Evolutionary conservation across 1,284 basidiomycete genomes (phyloP).

Genomic region (Microbotryum intermedium): DNA sequence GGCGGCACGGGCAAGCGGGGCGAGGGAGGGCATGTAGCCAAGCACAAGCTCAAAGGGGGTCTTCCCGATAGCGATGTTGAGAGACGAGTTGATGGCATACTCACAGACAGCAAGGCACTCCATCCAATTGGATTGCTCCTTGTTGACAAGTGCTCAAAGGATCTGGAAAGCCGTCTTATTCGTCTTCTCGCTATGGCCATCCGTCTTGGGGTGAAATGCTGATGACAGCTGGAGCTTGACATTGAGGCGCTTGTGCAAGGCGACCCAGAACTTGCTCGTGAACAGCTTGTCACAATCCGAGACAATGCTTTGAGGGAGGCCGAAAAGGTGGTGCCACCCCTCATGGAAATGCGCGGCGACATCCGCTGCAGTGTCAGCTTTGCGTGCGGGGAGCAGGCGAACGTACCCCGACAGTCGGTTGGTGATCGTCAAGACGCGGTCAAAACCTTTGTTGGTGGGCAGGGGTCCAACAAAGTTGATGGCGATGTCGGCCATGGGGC

Average conservation of each 20-base stretch:
- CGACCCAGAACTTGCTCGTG: constrained; percentile 31
- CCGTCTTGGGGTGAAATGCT: constrained; percentile 45
- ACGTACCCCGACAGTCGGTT: constrained; percentile 40
- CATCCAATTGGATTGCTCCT: constrained; percentile 20
- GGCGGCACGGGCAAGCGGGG: constrained; percentile 17
- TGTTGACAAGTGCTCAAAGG: neutral
- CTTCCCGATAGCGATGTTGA: constrained; percentile 20
- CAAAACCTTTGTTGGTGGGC: constrained; percentile 38
- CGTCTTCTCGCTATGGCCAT: constrained; percentile 27
- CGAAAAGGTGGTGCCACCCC: constrained; percentile 40
- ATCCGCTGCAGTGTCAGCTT: constrained; percentile 11
- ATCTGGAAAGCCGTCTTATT: constrained; percentile 14
- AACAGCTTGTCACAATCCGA: constrained; percentile 33
- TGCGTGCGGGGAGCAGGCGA: constrained; percentile 37
- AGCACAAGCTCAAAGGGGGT: constrained; percentile 18
- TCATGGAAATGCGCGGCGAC: constrained; percentile 33
- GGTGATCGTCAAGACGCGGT: constrained; percentile 42
- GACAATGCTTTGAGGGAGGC: constrained; percentile 34
- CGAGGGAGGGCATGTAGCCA: constrained; percentile 31
- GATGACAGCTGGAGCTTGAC: constrained; percentile 40
- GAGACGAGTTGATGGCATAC: constrained; percentile 21
- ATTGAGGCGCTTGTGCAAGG: constrained; percentile 25
- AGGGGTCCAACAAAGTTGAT: constrained; percentile 40
- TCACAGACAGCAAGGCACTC: constrained; percentile 2
- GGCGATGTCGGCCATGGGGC: constrained; percentile 9